Evolutionary conservation across 306 rosid genomes (phyloP).

Genomic region (Delonix regia): DNA sequence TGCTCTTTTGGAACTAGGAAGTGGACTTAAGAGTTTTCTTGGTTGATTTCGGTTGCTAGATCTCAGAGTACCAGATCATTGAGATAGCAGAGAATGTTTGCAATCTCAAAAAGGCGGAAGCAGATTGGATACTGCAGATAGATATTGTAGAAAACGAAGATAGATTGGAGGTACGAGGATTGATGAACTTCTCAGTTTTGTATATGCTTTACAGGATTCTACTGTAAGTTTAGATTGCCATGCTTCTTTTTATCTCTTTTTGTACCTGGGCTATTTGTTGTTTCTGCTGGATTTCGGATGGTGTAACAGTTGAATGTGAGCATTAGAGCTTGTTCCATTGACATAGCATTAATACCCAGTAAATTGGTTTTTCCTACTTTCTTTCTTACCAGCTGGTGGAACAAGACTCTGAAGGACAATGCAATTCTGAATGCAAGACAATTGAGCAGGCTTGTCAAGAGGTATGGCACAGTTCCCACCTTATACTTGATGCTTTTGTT

Average conservation of each 20-base stretch:
- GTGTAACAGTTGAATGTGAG: not conserved
- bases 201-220: not conserved
- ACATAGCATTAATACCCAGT: slow-evolving; percentile 12
- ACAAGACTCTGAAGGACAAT: slow-evolving; percentile 94
- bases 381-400: slow-evolving; percentile 70
- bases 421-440: slow-evolving; percentile 97
- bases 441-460: slow-evolving; percentile 92
- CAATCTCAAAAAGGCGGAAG: slow-evolving; percentile 86
- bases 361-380: not conserved
- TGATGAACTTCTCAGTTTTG: slow-evolving; percentile 3
- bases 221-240: slow-evolving; percentile 4
- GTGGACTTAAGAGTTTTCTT: slow-evolving; percentile 20
- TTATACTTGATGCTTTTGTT: slow-evolving; percentile 16
- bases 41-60: slow-evolving; percentile 49
- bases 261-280: not conserved
- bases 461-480: slow-evolving; percentile 43
- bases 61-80: slow-evolving; percentile 88
- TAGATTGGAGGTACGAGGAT: slow-evolving; percentile 64
- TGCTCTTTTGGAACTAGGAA: slow-evolving; percentile 23
- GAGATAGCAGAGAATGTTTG: slow-evolving; percentile 95
- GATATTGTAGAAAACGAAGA: slow-evolving; percentile 84
- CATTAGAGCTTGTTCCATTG: not conserved
- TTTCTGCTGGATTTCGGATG: slow-evolving; percentile 14
- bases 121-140: slow-evolving; percentile 90
- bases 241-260: not conserved